Evolutionary conservation across 768 basidiomycete species (phyloP), one percentile per base, ranked within the genome.

Genomic region (Coprinopsis cinerea): DNA sequence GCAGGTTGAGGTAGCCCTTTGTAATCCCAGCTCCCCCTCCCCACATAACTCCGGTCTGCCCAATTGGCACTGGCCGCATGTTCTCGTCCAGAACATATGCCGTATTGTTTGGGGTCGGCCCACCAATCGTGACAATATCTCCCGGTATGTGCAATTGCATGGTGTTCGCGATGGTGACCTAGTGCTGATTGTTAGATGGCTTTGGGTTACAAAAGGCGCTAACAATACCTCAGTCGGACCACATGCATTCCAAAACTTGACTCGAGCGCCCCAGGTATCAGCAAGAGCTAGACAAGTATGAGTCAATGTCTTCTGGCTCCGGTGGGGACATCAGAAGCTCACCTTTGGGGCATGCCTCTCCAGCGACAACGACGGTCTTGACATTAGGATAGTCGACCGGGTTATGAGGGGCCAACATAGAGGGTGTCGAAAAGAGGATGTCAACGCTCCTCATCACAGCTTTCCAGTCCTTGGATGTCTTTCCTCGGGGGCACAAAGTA

Each of bases 11-110:
- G 53, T 83, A 83, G 1, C 79, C 79, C 34, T 72, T 66, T 15
- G 73, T 73, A 27, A 81, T 73, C 20, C 80, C 77, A n/a, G 66
- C 69, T 36, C 81, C 81, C 34, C 79, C 80, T n/a, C 76, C 81
- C 79, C 79, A 82, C 78, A 81, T 81, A 47, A 68, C 58, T 35
- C 71, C 71, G 41, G 64, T 59, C 11, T 62, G 53, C n/a, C 71
- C 71, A 22, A 72, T 68, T 25, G 68, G 63, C 4, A 68, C 53
- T 4, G 69, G 68, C 44, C 59, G 54, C 47, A 59, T 55, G 65
- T 67, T 52, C 64, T 80, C 53, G 61, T 67, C 66, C 6, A 71
- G 59, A 39, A 71, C 53, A 55, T 71, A 71, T 1, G 70, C 66
- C 5, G 56, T 72, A 53, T 76, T 81, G 59, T 81, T 81, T 2